phyloP scores from a whole-genome alignment of 2,329 filamentous ascomycete genomes.

The Cryphonectria nitschkei region DNA sequence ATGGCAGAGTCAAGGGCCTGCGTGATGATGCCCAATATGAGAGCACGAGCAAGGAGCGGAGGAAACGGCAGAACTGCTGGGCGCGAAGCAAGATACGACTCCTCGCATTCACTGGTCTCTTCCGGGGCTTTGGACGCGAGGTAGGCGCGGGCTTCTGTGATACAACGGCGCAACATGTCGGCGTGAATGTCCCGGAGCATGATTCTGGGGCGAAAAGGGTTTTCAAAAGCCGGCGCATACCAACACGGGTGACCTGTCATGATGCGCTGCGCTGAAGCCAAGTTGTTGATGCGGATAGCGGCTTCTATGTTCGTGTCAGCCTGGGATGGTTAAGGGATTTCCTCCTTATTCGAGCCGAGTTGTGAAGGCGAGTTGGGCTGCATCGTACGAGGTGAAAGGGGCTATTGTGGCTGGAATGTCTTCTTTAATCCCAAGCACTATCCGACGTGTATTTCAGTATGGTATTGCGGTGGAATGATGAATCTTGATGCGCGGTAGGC shows the following conservation, averaged over 20 bases:
- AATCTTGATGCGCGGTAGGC: background rate
- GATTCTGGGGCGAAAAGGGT: slow-evolving; percentile 20
- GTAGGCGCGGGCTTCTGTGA: slow-evolving; percentile 8
- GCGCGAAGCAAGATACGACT: slow-evolving; percentile 3
- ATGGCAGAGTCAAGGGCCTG: slow-evolving; percentile 16
- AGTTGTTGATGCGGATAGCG: background rate
- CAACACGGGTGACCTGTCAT: slow-evolving; percentile 9
- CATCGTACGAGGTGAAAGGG: background rate
- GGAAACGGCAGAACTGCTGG: slow-evolving; percentile 18
- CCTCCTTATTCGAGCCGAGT: background rate
- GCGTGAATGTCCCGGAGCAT: slow-evolving; percentile 6
- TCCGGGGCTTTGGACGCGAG: background rate
- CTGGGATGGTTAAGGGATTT: background rate
- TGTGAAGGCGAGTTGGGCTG: background rate
- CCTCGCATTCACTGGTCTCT: background rate
- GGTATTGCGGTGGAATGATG: background rate
- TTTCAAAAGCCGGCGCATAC: background rate
- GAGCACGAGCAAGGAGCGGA: slow-evolving; percentile 12
- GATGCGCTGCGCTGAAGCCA: slow-evolving; percentile 12
- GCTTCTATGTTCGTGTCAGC: no score
- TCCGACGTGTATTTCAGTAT: no score
- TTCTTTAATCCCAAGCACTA: no score
- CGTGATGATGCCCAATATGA: slow-evolving; percentile 12
- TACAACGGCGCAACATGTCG: background rate
- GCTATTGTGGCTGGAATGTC: no score